Percentiles rank a stretch among this genome's conserved stretches.
These are phyloP conservation scores for Syncephalastrum contaminatum DNA, from an alignment of 371 early-diverging fungal genomes.

Conservation along the genomic window DNA sequence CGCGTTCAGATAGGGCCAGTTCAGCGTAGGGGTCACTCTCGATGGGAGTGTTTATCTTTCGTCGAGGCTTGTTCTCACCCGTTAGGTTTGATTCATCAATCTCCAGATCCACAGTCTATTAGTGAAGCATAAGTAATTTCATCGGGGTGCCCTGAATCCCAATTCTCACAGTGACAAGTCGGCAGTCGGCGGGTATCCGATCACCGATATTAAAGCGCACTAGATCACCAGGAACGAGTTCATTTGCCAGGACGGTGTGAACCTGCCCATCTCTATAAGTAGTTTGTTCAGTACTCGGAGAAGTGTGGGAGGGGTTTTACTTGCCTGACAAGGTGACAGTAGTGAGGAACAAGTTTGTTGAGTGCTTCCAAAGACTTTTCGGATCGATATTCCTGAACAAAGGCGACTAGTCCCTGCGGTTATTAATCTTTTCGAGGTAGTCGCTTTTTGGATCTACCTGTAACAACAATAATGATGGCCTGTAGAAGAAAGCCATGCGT, in stretches of 20 bases:
- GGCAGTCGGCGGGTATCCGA: slow-evolving; percentile 86
- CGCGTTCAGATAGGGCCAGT: slow-evolving; percentile 70
- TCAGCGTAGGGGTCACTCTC: slow-evolving; percentile 42
- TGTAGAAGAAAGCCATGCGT: slow-evolving; percentile 20
- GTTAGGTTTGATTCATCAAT: slow-evolving; percentile 89
- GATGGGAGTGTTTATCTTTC: slow-evolving; percentile 65
- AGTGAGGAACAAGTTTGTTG: slow-evolving; percentile 84
- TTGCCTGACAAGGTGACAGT: slow-evolving; percentile 79
- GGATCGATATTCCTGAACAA: slow-evolving; percentile 88
- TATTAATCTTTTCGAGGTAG: neutral
- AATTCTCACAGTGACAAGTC: slow-evolving; percentile 52
- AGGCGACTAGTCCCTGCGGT: slow-evolving; percentile 62
- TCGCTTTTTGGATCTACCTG: slow-evolving; percentile 51
- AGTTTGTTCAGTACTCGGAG: neutral
- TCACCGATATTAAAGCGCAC: slow-evolving; percentile 83
- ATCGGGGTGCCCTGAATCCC: neutral
- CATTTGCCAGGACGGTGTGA: slow-evolving; percentile 60
- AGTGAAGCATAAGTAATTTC: neutral
- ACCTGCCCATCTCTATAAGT: slow-evolving; percentile 58
- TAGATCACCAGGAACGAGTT: slow-evolving; percentile 86
- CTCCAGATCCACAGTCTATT: slow-evolving; percentile 67
- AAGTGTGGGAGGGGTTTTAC: neutral
- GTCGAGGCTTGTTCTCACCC: slow-evolving; percentile 83
- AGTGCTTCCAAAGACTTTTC: slow-evolving; percentile 85
- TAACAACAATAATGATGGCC: slow-evolving; percentile 87